Conservation (phyloP, 2,329 filamentous ascomycete species). For the Fusarium sp. region DNA sequence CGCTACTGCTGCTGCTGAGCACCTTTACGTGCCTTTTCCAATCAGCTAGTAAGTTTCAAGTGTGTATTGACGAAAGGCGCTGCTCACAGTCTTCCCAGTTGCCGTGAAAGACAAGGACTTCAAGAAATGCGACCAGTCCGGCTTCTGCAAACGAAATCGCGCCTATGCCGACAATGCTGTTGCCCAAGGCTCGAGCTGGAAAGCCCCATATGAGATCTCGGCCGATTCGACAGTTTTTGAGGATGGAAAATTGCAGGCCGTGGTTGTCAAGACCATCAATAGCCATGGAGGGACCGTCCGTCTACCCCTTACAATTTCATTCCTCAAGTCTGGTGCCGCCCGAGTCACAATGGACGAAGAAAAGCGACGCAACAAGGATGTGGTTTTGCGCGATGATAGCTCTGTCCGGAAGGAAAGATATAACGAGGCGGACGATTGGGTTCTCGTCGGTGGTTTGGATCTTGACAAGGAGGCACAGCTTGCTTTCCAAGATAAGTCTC, state of each 20-base stretch:
- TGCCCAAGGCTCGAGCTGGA: constrained; percentile 73
- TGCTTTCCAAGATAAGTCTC: constrained; percentile 69
- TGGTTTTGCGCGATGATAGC: constrained; percentile 86
- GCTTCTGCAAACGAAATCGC: constrained; percentile 96
- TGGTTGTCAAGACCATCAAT: constrained; percentile 81
- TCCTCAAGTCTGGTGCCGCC: constrained; percentile 88
- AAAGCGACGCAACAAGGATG: constrained; percentile 86
- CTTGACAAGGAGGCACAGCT: constrained; percentile 77
- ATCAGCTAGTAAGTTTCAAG: constrained; percentile 66
- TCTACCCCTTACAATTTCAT: constrained; percentile 85
- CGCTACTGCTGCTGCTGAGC: constrained; percentile 67
- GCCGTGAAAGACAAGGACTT: constrained; percentile 96
- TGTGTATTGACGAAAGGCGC: too few species aligned
- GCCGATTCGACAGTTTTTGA: constrained; percentile 78
- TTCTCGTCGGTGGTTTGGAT: constrained; percentile 82
- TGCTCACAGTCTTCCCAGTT: constrained; percentile 58
- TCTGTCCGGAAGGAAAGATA: constrained; percentile 90
- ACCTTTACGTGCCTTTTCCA: constrained; percentile 68
- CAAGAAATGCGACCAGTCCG: constrained; percentile 94
- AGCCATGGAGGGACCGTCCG: constrained; percentile 72
- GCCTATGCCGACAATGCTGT: constrained; percentile 83
- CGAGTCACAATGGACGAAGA: constrained; percentile 93
- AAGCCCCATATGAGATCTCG: constrained; percentile 81
- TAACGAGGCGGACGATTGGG: constrained; percentile 88
- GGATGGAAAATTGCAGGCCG: constrained; percentile 81